Evolutionary conservation across 1,284 basidiomycete genomes (phyloP).

Genomic region (Malassezia psittaci): DNA sequence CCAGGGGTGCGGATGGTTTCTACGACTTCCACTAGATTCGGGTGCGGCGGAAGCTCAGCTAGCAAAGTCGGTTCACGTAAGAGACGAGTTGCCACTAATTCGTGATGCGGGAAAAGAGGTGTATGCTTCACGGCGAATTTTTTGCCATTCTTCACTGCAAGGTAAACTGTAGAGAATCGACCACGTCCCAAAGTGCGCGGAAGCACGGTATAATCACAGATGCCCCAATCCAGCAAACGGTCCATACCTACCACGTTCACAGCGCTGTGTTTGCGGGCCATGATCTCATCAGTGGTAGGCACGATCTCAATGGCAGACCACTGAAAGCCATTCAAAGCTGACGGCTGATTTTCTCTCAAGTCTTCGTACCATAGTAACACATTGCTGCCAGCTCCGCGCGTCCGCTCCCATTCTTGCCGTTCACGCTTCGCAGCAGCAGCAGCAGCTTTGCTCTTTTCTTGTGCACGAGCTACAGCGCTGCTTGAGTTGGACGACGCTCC

Average conservation of each 20-base stretch:
- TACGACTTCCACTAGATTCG: constrained; percentile 53
- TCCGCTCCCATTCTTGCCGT: constrained; percentile 37
- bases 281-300: constrained; percentile 1
- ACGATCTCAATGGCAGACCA: constrained; percentile 12
- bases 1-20: constrained; percentile 54
- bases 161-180: constrained; percentile 46
- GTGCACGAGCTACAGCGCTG: background rate
- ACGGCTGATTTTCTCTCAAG: background rate
- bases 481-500: background rate
- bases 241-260: constrained; percentile 34
- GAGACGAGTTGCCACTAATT: constrained; percentile 53
- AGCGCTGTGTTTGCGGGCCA: constrained; percentile 14
- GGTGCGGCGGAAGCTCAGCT: constrained; percentile 54
- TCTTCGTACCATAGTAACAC: constrained; percentile 29
- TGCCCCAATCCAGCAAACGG: constrained; percentile 38
- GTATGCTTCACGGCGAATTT: constrained; percentile 55
- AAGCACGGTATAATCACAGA: constrained; percentile 46
- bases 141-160: constrained; percentile 38
- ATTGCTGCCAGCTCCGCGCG: constrained; percentile 36
- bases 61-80: constrained; percentile 54
- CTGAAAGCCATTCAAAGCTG: background rate
- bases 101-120: constrained; percentile 55
- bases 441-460: background rate
- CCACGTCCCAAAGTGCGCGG: constrained; percentile 43
- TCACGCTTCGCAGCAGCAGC: constrained; percentile 8